A percentile compares a stretch with the other conserved stretches of the same genome.
These are phyloP conservation scores for Cinchona pubescens DNA, from an alignment of 257 asterid species.

Conservation along the genomic window DNA sequence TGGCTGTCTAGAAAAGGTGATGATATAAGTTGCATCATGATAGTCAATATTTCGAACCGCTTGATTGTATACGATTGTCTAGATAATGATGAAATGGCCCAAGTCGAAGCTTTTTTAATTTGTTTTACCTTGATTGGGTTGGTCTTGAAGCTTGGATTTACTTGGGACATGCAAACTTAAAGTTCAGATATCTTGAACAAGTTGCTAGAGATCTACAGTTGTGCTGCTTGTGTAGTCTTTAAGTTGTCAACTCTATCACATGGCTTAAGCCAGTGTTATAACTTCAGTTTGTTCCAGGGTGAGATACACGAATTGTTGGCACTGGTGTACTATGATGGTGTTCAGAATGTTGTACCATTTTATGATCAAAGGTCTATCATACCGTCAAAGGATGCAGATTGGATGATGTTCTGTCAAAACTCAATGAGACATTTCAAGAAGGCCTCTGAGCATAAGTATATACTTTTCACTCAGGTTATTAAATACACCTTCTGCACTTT, in stretches of 20 bases:
- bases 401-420: constrained; percentile 86
- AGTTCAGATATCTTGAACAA: neutral
- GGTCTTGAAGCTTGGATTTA: neutral
- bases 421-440: constrained; percentile 85
- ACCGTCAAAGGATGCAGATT: constrained; percentile 65
- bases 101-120: neutral
- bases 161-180: neutral
- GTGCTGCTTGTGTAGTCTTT: constrained; percentile 2
- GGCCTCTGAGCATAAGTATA: constrained; percentile 78
- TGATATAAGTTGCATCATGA: neutral
- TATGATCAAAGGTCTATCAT: constrained; percentile 80
- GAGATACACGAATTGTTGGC: constrained; percentile 98
- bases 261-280: constrained; percentile 5
- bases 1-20: neutral
- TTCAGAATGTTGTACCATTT: constrained; percentile 96
- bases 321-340: constrained; percentile 86
- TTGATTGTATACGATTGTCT: constrained; percentile 1
- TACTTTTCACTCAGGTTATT: constrained; percentile 26
- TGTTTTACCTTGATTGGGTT: neutral
- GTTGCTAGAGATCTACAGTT: neutral
- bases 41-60: neutral
- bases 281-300: constrained; percentile 53
- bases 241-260: neutral
- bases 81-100: neutral
- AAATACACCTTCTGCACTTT: constrained; percentile 26